Percentiles rank a stretch among this genome's conserved stretches.
phyloP scores from a whole-genome alignment of 495 filamentous ascomycete species.

The Neurospora sublineolata region DNA sequence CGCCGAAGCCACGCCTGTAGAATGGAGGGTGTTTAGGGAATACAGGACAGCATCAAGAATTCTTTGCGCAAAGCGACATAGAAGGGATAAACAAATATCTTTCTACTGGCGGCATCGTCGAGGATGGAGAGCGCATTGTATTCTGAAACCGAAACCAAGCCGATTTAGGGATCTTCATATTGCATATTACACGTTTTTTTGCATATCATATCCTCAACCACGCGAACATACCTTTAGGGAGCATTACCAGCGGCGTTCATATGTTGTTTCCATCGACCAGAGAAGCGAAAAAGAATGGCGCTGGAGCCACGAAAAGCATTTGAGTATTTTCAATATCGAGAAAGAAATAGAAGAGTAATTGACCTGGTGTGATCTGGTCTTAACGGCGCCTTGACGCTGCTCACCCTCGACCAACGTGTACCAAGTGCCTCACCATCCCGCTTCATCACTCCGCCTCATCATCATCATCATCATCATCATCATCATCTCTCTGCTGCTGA shows the following conservation, averaged over 20 bases:
- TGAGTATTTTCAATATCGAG: not conserved
- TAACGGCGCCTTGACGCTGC: not conserved
- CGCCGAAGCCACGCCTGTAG: constrained; percentile 4
- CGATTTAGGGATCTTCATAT: not conserved
- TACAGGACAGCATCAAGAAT: not conserved
- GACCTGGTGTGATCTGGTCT: not conserved
- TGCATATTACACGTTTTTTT: not conserved
- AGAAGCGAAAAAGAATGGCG: not conserved
- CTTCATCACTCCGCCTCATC: not conserved
- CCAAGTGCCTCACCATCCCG: not conserved
- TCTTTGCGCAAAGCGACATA: not conserved
- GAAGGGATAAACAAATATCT: not conserved
- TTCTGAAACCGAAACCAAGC: not conserved
- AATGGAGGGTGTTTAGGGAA: not conserved
- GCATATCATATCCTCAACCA: not conserved
- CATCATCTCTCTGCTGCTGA: no score
- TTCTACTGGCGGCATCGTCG: not conserved
- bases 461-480: no score
- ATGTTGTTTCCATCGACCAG: not conserved
- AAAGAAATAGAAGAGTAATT: not conserved
- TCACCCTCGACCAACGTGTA: not conserved
- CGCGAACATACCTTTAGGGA: not conserved
- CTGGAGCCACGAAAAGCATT: not conserved
- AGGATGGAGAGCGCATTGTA: not conserved
- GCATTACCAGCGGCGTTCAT: not conserved